Percentiles rank a stretch among this genome's conserved stretches.
Conservation (phyloP, 208 protist genomes). For the Acanthamoeba lugdunensis region DNA sequence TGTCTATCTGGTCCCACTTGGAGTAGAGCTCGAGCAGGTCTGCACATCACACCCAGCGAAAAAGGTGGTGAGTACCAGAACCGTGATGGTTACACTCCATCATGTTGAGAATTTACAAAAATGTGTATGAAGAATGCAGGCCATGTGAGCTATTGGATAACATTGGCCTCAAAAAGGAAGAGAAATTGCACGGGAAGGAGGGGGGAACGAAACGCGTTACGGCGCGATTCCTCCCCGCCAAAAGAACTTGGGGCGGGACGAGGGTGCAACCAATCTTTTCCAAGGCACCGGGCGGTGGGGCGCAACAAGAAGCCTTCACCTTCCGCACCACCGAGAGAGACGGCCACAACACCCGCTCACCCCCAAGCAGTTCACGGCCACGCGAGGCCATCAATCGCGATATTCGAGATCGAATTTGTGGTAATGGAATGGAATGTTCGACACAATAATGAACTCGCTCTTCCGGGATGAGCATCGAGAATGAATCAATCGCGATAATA, state of each 20-base stretch:
- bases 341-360: no score
- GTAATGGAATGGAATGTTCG: no score
- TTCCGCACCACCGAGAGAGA: neutral
- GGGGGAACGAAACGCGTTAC: neutral
- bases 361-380: no score
- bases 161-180: neutral
- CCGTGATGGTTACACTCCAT: neutral
- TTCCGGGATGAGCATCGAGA: no score
- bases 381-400: no score
- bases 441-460: no score
- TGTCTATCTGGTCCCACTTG: constrained; percentile 68
- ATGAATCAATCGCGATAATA: no score
- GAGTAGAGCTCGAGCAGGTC: constrained; percentile 64
- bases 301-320: neutral
- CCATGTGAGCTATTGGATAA: neutral
- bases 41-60: neutral
- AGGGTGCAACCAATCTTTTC: constrained; percentile 6
- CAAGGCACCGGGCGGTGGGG: neutral
- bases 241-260: neutral
- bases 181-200: constrained; percentile 21
- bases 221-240: neutral
- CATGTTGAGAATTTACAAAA: no score
- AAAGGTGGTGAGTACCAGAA: neutral
- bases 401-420: no score
- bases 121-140: neutral